Evolutionary conservation across 2,329 filamentous ascomycete species (phyloP), one percentile per base, ranked within the genome.

Genomic region (Arthrobotrys megalospora): DNA sequence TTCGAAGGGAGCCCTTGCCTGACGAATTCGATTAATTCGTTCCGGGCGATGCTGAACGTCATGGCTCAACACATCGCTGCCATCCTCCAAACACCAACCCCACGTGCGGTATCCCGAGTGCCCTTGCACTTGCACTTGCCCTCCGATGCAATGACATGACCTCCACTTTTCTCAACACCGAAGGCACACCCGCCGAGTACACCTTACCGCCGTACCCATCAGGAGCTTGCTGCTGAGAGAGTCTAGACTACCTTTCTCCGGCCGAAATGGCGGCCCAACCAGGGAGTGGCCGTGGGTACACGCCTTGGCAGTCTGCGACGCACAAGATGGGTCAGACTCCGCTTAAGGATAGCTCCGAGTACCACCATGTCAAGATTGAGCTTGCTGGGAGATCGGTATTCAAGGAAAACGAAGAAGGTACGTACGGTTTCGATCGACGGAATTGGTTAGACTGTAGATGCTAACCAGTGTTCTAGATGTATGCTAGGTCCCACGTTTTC

Each of bases 301-400:
- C 43, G 38, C 65, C 72, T 21, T 77, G 72, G 72, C 60, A 66
- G 19, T 34, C 60, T 5, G 43, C 66, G 43, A 69, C 48, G 41
- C 66, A 71, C 21, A 67, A 52, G 34, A 63, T 43, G 41, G 62
- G 43, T n/a, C 63, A 68, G 34, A 1, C 55, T 28, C 24, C 62
- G 34, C 63, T 28, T 50, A 63, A 63, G 41, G 36, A 71, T 38
- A 38, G n/a, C 24, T 66, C 52, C n/a, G 63, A 52, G 14, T 78
- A 78, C 36, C 75, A 72, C 34, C 34, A 38, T 1, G 75, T 78
- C 43, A 50, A 34, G 28, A 28, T 47, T 11, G 75, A 78, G 52
- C 53, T 78, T n/a, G 67, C 62, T 12, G 67, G 67, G 11, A 41
- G 45, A 7, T 60, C 19, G 11, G 34, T 34, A 11, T n/a, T 71